Conservation (phyloP, 768 basidiomycete genomes). For the Tylopilus subfusipes region DNA sequence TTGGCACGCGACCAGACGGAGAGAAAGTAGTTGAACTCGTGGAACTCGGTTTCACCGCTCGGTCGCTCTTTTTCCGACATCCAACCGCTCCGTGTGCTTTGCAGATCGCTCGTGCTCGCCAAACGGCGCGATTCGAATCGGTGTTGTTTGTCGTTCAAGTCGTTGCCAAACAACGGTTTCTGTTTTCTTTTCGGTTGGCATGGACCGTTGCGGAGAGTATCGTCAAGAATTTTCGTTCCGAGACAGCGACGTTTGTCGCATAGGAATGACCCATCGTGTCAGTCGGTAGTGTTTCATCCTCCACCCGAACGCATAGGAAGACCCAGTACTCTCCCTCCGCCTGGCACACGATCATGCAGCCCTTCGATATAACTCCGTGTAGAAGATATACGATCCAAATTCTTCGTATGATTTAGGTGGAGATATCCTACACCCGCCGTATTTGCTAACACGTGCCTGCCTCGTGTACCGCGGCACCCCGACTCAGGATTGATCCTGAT, state of each 20-base stretch:
- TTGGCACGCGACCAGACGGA: conserved; percentile 24
- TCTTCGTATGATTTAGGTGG: neutral
- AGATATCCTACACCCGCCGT: neutral
- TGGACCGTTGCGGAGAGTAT: neutral
- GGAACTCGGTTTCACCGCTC: neutral
- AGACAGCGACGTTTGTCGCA: too few relatives aligned
- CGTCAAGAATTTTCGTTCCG: too few relatives aligned
- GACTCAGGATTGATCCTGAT: conserved; percentile 17
- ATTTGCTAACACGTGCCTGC: conserved; percentile 9
- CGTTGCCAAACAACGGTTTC: conserved; percentile 18
- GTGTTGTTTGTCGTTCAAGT: conserved; percentile 10
- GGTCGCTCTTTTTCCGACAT: neutral
- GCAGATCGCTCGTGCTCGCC: too few relatives aligned
- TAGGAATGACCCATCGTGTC: neutral
- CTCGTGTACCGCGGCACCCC: conserved; percentile 21
- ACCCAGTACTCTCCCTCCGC: too few relatives aligned
- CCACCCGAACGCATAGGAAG: neutral
- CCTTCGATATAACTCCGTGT: neutral
- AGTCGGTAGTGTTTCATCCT: too few relatives aligned
- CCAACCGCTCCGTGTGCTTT: too few relatives aligned
- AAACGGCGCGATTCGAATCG: too few relatives aligned
- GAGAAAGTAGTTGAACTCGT: neutral
- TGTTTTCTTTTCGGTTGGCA: neutral
- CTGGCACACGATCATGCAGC: neutral
- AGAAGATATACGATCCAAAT: neutral